These are phyloP conservation scores for Apiotrichum veenhuisii DNA, from an alignment of 1,284 basidiomycete genomes.

Conservation along the genomic window DNA sequence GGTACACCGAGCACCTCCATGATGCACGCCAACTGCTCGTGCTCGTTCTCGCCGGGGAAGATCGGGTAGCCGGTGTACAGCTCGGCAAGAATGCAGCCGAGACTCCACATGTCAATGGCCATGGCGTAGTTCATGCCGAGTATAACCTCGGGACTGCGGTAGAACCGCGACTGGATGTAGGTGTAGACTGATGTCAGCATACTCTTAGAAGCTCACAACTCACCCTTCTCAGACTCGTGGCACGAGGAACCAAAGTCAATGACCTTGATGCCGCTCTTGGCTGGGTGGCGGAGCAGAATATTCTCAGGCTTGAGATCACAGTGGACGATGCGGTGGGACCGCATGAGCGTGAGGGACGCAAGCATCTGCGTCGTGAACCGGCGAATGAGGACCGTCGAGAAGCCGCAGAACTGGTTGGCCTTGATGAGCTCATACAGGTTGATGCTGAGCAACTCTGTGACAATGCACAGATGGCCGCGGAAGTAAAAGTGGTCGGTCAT, in stretches of 20 bases:
- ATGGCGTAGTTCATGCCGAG: constrained; percentile 92
- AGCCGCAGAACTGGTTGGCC: constrained; percentile 95
- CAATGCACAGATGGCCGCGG: constrained; percentile 95
- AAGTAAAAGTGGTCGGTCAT: constrained; percentile 99
- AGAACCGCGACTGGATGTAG: constrained; percentile 98
- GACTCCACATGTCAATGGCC: constrained; percentile 95
- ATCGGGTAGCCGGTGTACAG: constrained; percentile 98
- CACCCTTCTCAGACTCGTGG: constrained; percentile 97
- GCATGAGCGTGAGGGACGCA: constrained; percentile 83
- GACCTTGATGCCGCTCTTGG: constrained; percentile 94
- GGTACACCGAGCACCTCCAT: constrained; percentile 98
- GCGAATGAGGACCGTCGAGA: constrained; percentile 88
- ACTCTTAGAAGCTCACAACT: constrained; percentile 37
- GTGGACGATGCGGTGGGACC: constrained; percentile 97
- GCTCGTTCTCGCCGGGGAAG: constrained; percentile 99
- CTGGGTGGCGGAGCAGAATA: constrained; percentile 87
- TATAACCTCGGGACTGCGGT: constrained; percentile 97
- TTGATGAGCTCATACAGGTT: constrained; percentile 99
- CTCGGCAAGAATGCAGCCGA: constrained; percentile 96
- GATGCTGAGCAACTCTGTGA: constrained; percentile 95
- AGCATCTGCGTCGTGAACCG: constrained; percentile 97
- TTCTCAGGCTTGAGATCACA: constrained; percentile 99
- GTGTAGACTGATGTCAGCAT: constrained; percentile 74
- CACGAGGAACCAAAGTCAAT: constrained; percentile 99
- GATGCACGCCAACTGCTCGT: constrained; percentile 97